Evolutionary conservation across 495 filamentous ascomycete species (phyloP).

Genomic region (Neurospora sp.): DNA sequence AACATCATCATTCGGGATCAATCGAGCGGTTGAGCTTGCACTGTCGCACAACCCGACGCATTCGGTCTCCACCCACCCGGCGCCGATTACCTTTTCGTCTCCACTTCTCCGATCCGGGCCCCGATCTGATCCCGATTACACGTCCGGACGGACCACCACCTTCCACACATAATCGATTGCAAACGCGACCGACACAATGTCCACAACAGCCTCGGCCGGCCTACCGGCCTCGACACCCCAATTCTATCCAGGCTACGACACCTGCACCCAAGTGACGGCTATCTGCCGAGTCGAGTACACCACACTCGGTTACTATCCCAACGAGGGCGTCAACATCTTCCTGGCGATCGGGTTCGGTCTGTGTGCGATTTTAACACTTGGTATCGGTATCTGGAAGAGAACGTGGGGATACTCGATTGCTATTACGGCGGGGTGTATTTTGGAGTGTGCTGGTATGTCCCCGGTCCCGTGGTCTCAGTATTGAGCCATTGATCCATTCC

Average conservation of each 20-base stretch:
- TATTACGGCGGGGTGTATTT: constrained; percentile 36
- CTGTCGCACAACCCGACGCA: background rate
- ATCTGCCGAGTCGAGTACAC: constrained; percentile 49
- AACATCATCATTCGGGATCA: background rate
- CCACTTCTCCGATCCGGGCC: background rate
- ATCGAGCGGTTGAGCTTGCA: background rate
- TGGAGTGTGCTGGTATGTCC: constrained; percentile 26
- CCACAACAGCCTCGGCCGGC: background rate
- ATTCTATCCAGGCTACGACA: constrained; percentile 20
- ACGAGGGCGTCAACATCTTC: constrained; percentile 51
- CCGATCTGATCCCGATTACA: background rate
- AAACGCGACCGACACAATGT: background rate
- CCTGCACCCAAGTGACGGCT: constrained; percentile 37
- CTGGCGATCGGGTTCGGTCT: constrained; percentile 48
- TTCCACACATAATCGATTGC: background rate
- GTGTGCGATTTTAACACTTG: constrained; percentile 35
- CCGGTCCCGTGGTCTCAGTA: too few species aligned
- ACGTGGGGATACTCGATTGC: constrained; percentile 54
- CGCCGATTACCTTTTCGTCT: background rate
- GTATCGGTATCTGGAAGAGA: constrained; percentile 46
- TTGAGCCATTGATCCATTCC: too few species aligned
- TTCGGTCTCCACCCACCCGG: background rate
- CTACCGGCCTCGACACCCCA: background rate
- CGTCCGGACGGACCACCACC: background rate
- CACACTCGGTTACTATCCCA: constrained; percentile 60